phyloP scores from a whole-genome alignment of 2,329 filamentous ascomycete species.

The Teratosphaeriaceae sp. region DNA sequence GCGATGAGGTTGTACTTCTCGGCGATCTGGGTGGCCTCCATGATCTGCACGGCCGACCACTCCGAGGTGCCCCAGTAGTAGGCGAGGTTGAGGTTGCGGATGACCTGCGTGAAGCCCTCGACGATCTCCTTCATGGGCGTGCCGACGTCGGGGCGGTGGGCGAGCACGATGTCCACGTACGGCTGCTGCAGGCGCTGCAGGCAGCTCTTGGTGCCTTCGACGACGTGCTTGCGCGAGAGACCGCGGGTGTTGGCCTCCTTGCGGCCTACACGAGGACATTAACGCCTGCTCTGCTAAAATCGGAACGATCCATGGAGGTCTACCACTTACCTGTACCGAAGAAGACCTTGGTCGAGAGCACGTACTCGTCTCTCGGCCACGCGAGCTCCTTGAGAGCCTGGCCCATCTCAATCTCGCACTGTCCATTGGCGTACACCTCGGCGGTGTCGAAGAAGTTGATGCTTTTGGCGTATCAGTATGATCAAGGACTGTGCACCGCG shows the following conservation, averaged over 20 bases:
- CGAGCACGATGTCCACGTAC: constrained; percentile 62
- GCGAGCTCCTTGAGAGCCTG: constrained; percentile 39
- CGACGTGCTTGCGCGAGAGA: constrained; percentile 44
- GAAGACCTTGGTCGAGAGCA: constrained; percentile 41
- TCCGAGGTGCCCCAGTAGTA: constrained; percentile 61
- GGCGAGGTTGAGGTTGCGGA: constrained; percentile 51
- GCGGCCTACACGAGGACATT: constrained; percentile 30
- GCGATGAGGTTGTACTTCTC: constrained; percentile 55
- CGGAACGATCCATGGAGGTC: not conserved
- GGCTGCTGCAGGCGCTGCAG: constrained; percentile 54
- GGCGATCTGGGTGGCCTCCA: constrained; percentile 49
- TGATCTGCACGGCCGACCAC: constrained; percentile 54
- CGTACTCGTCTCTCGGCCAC: constrained; percentile 44
- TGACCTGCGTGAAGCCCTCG: constrained; percentile 46
- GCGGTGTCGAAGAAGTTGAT: constrained; percentile 33
- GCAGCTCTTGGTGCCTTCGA: constrained; percentile 53
- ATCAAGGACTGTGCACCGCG: not conserved
- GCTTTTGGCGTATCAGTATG: constrained; percentile 18
- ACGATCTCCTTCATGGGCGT: constrained; percentile 50
- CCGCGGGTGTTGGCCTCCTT: constrained; percentile 53
- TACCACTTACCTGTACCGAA: constrained; percentile 40
- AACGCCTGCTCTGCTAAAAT: not conserved
- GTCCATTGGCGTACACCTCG: constrained; percentile 50
- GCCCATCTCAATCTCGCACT: constrained; percentile 56
- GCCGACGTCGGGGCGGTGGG: constrained; percentile 51